phyloP scores from a whole-genome alignment of 1,284 basidiomycete species.

The Tylopilus sp. region DNA sequence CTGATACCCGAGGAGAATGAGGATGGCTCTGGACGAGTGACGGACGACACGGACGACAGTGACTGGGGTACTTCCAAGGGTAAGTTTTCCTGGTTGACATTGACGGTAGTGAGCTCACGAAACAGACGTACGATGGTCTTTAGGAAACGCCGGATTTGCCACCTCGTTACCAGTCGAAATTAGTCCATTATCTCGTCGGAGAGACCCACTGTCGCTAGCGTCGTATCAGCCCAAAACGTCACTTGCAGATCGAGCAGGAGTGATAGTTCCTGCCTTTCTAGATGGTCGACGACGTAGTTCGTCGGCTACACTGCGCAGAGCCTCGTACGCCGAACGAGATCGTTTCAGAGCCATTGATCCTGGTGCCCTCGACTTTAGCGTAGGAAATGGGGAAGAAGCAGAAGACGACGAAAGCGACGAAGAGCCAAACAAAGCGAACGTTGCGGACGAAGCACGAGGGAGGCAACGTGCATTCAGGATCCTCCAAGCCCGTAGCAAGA shows the following conservation, averaged over 20 bases:
- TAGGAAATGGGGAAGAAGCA: slow-evolving; percentile 43
- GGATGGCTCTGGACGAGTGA: slow-evolving; percentile 24
- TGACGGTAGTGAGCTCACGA: slow-evolving; percentile 5
- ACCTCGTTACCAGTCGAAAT: slow-evolving; percentile 63
- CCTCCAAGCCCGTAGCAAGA: slow-evolving; percentile 54
- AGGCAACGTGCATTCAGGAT: slow-evolving; percentile 62
- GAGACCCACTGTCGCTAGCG: slow-evolving; percentile 41
- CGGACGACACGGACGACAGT: slow-evolving; percentile 17
- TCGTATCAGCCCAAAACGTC: slow-evolving; percentile 55
- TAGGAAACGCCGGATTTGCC: slow-evolving; percentile 35
- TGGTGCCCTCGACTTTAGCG: slow-evolving; percentile 59
- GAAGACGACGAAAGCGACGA: slow-evolving; percentile 39
- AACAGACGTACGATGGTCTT: slow-evolving; percentile 25
- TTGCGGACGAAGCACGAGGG: slow-evolving; percentile 41
- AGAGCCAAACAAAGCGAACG: slow-evolving; percentile 24
- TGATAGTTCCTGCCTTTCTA: slow-evolving; percentile 27
- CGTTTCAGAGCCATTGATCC: slow-evolving; percentile 59
- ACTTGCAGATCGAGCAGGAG: slow-evolving; percentile 36
- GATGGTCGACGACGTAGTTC: slow-evolving; percentile 32
- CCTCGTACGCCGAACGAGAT: slow-evolving; percentile 65
- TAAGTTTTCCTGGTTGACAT: slow-evolving; percentile 14
- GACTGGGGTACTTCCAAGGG: slow-evolving; percentile 25
- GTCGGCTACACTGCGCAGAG: slow-evolving; percentile 50
- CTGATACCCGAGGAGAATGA: slow-evolving; percentile 50
- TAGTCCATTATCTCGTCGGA: slow-evolving; percentile 38